Base-by-base conservation (phyloP, 2,329 filamentous ascomycete genomes). In the Paecilomyces variotii region DNA sequence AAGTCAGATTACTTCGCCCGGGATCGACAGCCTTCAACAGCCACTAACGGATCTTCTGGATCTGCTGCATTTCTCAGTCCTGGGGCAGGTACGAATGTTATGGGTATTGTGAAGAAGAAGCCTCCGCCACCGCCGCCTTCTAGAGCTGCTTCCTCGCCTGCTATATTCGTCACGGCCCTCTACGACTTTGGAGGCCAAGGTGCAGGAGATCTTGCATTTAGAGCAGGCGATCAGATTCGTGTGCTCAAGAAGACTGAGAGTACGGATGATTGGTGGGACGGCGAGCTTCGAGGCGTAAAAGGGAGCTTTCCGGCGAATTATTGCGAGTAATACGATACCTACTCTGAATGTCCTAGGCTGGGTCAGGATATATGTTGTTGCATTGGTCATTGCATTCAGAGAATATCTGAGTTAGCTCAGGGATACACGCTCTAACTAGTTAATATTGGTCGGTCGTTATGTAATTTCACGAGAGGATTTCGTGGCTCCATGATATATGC, bases 261-360 rank as follows among this genome's bases (percentile, higher is more conserved):
- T 61, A 87, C 85, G 25, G 88, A 94, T 74, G 90, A 94, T 70
- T 95, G 90, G 90, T 95, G 90, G 90, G 84, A 90, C 61, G 90
- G 90, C 11, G 89, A 94, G 72, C 63, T 92, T 12, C 78, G 79
- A 49, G 90, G 90, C 0, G 72, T 78, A 27, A 82, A 80, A 68
- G 90, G 90, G 2, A 86, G 79, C 64, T 95, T 95, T 70, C 90
- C 90, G 0, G 90, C 90, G 5, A 95, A 95, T 73, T 95, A 95
- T 74, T 90, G 87, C 68, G 81, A 82, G 65, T 71, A 55, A 65
- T 7, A 14, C n/a, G n/a, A n/a, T 19, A 39, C n/a, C 14, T 19
- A n/a, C 14, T 19, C 7, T n/a, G 14, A 24, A 45, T 45, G 5
- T 45, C n/a, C 39, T 9, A 19, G 5, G 19, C 19, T 19, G 19